phyloP scores from a whole-genome alignment of 805 yeast species.

The Saccharomycopsis fibuligera region DNA sequence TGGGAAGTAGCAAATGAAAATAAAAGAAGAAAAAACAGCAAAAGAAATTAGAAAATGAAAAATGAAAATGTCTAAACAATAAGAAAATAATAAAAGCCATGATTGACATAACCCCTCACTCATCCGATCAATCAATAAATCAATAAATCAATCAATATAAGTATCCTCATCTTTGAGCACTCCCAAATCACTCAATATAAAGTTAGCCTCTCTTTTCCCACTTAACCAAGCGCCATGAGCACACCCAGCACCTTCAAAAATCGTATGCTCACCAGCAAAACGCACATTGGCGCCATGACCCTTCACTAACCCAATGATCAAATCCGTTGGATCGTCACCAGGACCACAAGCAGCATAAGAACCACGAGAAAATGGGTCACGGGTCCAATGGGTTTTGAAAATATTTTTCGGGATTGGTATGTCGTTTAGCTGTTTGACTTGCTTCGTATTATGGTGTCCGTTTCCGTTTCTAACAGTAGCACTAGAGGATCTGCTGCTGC shows the following conservation, averaged over 20 bases:
- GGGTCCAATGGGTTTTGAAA: constrained; percentile 68
- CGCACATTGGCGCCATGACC: constrained; percentile 52
- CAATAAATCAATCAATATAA: constrained; percentile 12
- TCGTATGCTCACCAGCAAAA: constrained; percentile 91
- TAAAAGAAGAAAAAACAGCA: neutral
- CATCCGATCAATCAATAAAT: neutral
- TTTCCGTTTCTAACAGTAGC: neutral
- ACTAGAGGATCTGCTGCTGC: constrained; percentile 18
- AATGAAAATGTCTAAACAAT: neutral
- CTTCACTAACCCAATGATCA: constrained; percentile 53
- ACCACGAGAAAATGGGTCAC: constrained; percentile 73
- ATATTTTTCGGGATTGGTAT: constrained; percentile 36
- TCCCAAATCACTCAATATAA: constrained; percentile 28
- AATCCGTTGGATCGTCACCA: constrained; percentile 62
- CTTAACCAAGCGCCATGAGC: constrained; percentile 87
- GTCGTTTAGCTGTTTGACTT: constrained; percentile 23
- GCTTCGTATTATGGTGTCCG: neutral
- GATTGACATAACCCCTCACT: constrained; percentile 45
- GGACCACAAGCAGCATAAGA: constrained; percentile 70
- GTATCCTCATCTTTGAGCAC: constrained; percentile 18
- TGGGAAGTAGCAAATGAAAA: too few relatives aligned
- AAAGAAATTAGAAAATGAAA: too few relatives aligned
- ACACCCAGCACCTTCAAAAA: constrained; percentile 82
- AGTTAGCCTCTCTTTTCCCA: constrained; percentile 53
- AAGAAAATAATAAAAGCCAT: neutral